These are phyloP conservation scores for Colletotrichum truncatum DNA, from an alignment of 2,329 filamentous ascomycete species.

Conservation along the genomic window DNA sequence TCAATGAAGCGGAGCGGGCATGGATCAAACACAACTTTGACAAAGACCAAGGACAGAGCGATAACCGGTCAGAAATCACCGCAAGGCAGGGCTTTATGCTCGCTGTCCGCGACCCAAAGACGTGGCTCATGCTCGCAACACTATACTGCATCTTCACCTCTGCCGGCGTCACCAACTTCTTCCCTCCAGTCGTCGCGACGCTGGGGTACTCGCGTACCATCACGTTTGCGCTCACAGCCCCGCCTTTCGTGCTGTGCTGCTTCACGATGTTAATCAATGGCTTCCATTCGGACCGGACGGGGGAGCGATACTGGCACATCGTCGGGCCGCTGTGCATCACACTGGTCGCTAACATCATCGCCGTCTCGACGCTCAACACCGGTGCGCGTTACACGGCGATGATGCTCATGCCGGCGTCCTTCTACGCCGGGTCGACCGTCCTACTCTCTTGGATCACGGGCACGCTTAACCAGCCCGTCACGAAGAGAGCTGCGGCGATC, in stretches of 20 bases:
- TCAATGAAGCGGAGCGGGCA: conserved; percentile 5
- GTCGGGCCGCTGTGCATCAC: background rate
- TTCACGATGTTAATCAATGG: background rate
- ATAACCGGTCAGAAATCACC: conserved; percentile 12
- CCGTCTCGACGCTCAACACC: background rate
- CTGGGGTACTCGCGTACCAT: background rate
- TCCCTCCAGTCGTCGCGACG: background rate
- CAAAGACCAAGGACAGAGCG: conserved; percentile 15
- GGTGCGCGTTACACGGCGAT: background rate
- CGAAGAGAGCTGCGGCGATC: background rate
- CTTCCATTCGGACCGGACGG: background rate
- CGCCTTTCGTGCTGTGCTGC: background rate
- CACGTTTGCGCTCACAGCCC: background rate
- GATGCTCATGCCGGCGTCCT: background rate
- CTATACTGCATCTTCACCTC: conserved; percentile 3
- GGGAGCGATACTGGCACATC: background rate
- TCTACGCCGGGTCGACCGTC: background rate
- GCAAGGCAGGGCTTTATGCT: conserved; percentile 23
- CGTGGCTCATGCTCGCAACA: conserved; percentile 2
- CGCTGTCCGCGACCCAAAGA: background rate
- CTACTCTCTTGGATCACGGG: background rate
- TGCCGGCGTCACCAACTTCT: background rate
- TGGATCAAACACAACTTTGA: conserved; percentile 24
- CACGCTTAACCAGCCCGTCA: background rate
- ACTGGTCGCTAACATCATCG: background rate